These are phyloP conservation scores for Metschnikowia colocasiae DNA, from an alignment of 805 yeast species.

Conservation along the genomic window DNA sequence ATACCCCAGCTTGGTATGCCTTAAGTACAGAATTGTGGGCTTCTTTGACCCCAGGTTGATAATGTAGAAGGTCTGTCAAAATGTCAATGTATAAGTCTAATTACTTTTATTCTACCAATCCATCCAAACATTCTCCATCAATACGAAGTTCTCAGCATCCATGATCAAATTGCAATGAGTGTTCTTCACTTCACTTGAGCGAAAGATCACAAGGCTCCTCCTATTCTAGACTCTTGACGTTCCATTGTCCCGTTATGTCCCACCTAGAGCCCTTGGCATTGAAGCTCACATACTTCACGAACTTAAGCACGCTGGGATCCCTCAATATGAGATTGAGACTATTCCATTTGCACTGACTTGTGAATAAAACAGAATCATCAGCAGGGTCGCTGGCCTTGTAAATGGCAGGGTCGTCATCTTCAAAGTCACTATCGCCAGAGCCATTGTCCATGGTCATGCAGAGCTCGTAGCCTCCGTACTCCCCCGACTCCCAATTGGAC, in stretches of 20 bases:
- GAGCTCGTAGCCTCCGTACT: slow-evolving; percentile 89
- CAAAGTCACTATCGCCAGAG: slow-evolving; percentile 44
- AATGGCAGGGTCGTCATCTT: slow-evolving; percentile 80
- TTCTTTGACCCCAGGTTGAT: too few relatives aligned
- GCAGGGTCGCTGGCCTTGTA: slow-evolving; percentile 55
- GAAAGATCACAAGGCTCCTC: slow-evolving; percentile 23
- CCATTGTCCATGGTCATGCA: slow-evolving; percentile 66
- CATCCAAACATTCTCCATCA: too few relatives aligned
- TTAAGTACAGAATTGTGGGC: too few relatives aligned
- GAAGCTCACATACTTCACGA: slow-evolving; percentile 86
- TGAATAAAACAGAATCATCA: slow-evolving; percentile 71
- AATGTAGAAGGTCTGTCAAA: too few relatives aligned
- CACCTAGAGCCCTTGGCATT: slow-evolving; percentile 89
- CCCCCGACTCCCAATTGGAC: slow-evolving; percentile 83
- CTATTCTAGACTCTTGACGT: slow-evolving; percentile 49
- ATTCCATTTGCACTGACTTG: slow-evolving; percentile 83
- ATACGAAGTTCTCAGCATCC: not conserved
- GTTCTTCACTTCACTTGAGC: too few relatives aligned
- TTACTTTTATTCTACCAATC: too few relatives aligned
- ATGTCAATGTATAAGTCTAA: too few relatives aligned
- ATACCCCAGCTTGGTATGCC: too few relatives aligned
- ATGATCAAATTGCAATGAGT: not conserved
- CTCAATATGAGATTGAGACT: slow-evolving; percentile 70
- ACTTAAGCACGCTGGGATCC: slow-evolving; percentile 83
- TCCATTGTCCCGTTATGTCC: slow-evolving; percentile 85